phyloP scores from a whole-genome alignment of 305 asterid genomes.

The Solanum hybrid region DNA sequence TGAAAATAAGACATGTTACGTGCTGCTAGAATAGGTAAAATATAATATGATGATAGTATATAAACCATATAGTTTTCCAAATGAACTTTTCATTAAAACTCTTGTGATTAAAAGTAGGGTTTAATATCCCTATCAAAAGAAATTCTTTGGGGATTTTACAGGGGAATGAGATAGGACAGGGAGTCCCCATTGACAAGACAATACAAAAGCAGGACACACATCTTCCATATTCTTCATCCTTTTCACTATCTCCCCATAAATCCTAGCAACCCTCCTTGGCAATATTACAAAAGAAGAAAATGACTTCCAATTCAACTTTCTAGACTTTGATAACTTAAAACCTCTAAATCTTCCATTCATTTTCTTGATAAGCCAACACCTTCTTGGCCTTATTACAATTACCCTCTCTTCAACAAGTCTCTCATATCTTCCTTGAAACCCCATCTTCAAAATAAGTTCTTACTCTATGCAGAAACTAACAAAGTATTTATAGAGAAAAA shows the following conservation, averaged over 20 bases:
- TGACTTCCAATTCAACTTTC: constrained; percentile 60
- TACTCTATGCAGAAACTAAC: neutral
- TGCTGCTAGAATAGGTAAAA: neutral
- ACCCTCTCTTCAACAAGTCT: constrained; percentile 29
- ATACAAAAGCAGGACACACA: constrained; percentile 32
- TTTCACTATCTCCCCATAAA: constrained; percentile 26
- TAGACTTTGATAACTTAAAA: constrained; percentile 29
- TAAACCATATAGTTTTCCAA: neutral
- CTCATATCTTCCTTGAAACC: constrained; percentile 26
- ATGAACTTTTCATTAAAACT: neutral
- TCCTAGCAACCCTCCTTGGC: constrained; percentile 40
- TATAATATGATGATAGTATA: neutral
- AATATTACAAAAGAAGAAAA: constrained; percentile 30
- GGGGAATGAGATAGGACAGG: constrained; percentile 48
- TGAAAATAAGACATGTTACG: neutral
- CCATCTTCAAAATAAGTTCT: neutral
- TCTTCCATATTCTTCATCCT: constrained; percentile 42
- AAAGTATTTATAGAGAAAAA: neutral
- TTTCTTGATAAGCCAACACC: constrained; percentile 28
- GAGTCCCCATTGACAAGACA: constrained; percentile 57
- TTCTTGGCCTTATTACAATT: constrained; percentile 16
- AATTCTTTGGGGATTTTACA: neutral
- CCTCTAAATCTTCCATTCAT: constrained; percentile 36
- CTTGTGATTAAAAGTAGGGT: neutral
- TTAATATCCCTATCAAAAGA: neutral